Conservation (phyloP, 345 rosid species). For the Sapria himalayana region DNA sequence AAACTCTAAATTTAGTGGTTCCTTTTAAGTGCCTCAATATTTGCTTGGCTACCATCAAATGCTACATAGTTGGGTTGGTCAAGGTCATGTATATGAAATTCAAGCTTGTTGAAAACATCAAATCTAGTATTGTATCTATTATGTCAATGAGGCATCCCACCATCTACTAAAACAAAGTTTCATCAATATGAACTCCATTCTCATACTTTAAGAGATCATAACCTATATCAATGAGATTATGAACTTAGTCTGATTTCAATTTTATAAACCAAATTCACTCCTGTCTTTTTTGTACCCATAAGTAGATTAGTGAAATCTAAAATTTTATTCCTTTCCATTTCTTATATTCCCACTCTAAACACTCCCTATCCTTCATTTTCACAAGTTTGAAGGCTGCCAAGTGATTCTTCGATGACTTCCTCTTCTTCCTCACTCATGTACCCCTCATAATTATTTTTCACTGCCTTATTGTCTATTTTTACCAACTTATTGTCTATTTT, state of each 20-base stretch:
- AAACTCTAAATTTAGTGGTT: not conserved
- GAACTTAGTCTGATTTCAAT: too few relatives aligned
- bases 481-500: too few relatives aligned
- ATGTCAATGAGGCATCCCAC: conserved; percentile 1
- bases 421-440: too few relatives aligned
- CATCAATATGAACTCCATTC: too few relatives aligned
- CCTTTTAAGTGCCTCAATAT: too few relatives aligned
- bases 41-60: not conserved
- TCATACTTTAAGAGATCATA: not conserved
- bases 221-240: not conserved
- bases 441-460: too few relatives aligned
- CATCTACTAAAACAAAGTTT: conserved; percentile 1
- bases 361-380: not conserved
- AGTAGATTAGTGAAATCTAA: too few relatives aligned
- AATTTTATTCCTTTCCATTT: not conserved
- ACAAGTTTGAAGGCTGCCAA: not conserved
- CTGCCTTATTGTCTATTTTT: too few relatives aligned
- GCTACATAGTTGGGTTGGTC: not conserved
- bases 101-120: too few relatives aligned
- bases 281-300: too few relatives aligned
- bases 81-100: not conserved
- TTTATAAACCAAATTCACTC: too few relatives aligned
- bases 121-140: not conserved
- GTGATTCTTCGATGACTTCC: too few relatives aligned
- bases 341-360: not conserved